Conservation (phyloP, 2,329 filamentous ascomycete species). For the Colletotrichum kahawae region DNA sequence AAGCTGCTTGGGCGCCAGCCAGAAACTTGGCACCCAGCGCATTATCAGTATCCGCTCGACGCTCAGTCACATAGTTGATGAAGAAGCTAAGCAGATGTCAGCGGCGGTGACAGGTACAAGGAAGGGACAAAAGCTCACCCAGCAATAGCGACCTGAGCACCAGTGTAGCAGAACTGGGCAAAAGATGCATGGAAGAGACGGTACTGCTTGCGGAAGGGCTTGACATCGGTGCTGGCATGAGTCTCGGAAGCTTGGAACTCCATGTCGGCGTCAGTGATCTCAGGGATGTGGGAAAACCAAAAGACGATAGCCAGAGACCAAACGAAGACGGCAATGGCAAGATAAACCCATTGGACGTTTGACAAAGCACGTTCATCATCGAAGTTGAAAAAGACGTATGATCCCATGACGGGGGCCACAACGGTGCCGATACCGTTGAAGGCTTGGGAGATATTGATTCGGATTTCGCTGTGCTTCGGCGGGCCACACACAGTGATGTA, state of each 20-base stretch:
- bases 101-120: conserved; percentile 67
- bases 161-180: conserved; percentile 81
- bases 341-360: conserved; percentile 79
- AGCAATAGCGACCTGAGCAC: conserved; percentile 71
- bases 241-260: conserved; percentile 61
- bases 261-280: conserved; percentile 74
- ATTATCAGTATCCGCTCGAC: conserved; percentile 51
- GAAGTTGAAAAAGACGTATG: conserved; percentile 70
- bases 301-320: conserved; percentile 70
- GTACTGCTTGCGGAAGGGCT: conserved; percentile 72
- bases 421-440: conserved; percentile 60
- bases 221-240: conserved; percentile 38
- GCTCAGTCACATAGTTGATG: conserved; percentile 73
- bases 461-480: conserved; percentile 56
- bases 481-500: conserved; percentile 59
- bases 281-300: conserved; percentile 70
- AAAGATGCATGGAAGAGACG: conserved; percentile 78
- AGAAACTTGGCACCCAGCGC: conserved; percentile 69
- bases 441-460: conserved; percentile 59
- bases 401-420: conserved; percentile 73
- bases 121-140: conserved; percentile 51
- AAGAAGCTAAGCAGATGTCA: conserved; percentile 64
- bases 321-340: conserved; percentile 75
- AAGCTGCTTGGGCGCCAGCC: conserved; percentile 75
- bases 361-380: conserved; percentile 53